Evolutionary conservation across 345 rosid genomes (phyloP).

Genomic region (Eutrema heterophyllum): DNA sequence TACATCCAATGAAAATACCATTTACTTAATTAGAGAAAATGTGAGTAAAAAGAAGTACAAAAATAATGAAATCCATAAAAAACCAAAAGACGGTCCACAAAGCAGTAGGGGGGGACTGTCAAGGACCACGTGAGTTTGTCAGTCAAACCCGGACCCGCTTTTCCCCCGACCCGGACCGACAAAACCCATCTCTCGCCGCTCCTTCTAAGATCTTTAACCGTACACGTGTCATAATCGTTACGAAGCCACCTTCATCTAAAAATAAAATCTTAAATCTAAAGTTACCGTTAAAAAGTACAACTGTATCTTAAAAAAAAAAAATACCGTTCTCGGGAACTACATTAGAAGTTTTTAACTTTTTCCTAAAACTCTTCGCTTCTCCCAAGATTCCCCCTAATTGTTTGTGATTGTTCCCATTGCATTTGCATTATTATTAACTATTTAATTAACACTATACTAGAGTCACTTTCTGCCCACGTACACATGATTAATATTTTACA

Average conservation of each 20-base stretch:
- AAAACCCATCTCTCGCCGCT: constrained; percentile 29
- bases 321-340: constrained; percentile 24
- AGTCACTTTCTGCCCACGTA: constrained; percentile 28
- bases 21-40: neutral
- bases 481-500: neutral
- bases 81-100: constrained; percentile 31
- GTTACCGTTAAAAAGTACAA: constrained; percentile 35
- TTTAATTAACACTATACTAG: neutral
- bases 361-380: constrained; percentile 15
- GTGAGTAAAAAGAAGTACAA: constrained; percentile 1
- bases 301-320: constrained; percentile 16
- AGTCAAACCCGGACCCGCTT: constrained; percentile 30
- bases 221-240: constrained; percentile 9
- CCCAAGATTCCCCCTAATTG: constrained; percentile 35
- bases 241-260: neutral
- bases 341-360: constrained; percentile 12
- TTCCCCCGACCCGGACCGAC: constrained; percentile 26
- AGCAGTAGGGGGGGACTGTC: constrained; percentile 21
- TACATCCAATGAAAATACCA: neutral
- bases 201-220: constrained; percentile 15
- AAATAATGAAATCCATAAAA: constrained; percentile 28
- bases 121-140: constrained; percentile 36
- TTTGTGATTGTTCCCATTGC: constrained; percentile 31
- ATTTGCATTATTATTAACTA: neutral
- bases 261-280: constrained; percentile 4